Base-by-base conservation (phyloP, 768 basidiomycete genomes). In the Naematelia encephala region DNA sequence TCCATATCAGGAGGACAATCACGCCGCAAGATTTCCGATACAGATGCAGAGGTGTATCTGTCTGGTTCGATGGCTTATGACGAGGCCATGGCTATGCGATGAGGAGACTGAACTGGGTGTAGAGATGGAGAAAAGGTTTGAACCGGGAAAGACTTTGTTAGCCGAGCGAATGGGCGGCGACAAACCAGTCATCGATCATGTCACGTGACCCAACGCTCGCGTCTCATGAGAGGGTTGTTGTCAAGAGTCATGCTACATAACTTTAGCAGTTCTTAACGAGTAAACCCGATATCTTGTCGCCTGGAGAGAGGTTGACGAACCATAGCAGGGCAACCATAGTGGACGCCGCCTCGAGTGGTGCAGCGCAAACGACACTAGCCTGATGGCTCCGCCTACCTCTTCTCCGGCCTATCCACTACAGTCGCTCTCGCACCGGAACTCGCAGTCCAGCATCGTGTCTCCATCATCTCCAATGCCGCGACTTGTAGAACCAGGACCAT, bases 341-440 rank as follows among this genome's bases (percentile, higher is more conserved):
- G 34, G 34, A 39, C 8, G 34, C 16, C 34, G 34, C 34, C 34
- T 39, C 16, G 8, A 16, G 16, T 8, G 16, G 16, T 16, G 34
- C 16, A 39, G 34, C 8, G 34, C 34, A 16, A 16, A 39, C 34
- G 34, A 39, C 34, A 8, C 34, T 8, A 39, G 34, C 34, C 34
- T 39, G 34, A 39, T 39, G 34, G 34, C 34, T 8, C 34, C 34
- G 34, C 34, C 34, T 39, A 39, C 34, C 34, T 39, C 34, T 39
- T 39, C 34, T 39, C 34, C 54, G 51, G 44, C 61, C 28, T 70
- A 66, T 51, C 68, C 68, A 11, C 56, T 70, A 1, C 65, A 59
- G 29, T 62, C 57, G 14, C 59, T 70, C 2, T 64, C 62, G 13
- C 62, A 70, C 25, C 60, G 68, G 8, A 60, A 51, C 49, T 67